Evolutionary conservation across 2,329 filamentous ascomycete species (phyloP), one percentile per base, ranked within the genome.

Genomic region (Aspergillus novoparasiticus): DNA sequence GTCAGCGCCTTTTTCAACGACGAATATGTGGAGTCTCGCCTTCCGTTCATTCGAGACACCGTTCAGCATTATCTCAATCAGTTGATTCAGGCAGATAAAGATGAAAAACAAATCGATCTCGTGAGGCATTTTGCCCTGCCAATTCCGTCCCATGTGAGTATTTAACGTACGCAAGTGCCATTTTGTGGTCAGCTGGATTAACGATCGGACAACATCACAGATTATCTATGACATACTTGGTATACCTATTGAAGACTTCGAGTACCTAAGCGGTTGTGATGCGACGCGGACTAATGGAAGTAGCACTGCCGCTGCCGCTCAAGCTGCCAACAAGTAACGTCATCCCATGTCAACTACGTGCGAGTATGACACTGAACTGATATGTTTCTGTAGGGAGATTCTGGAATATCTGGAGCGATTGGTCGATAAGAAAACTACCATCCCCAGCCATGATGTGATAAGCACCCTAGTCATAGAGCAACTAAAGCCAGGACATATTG

Each of bases 231-330:
- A 16, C 12, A 48, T 26, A 16, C 45, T 48, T 23, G 45, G 45
- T 19, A 48, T 48, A 14, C 45, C 45, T 16, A 11, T 28, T 9
- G 45, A 48, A 16, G 45, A 48, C 12, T 26, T 48, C 12, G 45
- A 36, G 28, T 59, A 59, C 16, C 26, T 59, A 36, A 53, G 30
- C 30, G 26, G 51, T 6, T 51, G 32, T 6, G 41, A 59, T 30
- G 57, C 57, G 8, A 50, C 41, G 16, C 57, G 57, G 3, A 53
- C 45, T n/a, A 59, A 45, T 39, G 57, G 57, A 39, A 59, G 57
- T 45, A 51, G 45, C 5, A 59, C 57, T 43, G 57, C 57, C 11
- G 57, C 57, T 16, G 57, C 57, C 10, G 57, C 57, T 11, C 57
- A 59, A 50, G 45, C 48, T 32, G 57, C 57, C 6, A 59, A 59